Percentiles rank a stretch among this genome's conserved stretches.
Evolutionary conservation across 2,329 filamentous ascomycete genomes (phyloP).

Genomic region (Fusarium musae): DNA sequence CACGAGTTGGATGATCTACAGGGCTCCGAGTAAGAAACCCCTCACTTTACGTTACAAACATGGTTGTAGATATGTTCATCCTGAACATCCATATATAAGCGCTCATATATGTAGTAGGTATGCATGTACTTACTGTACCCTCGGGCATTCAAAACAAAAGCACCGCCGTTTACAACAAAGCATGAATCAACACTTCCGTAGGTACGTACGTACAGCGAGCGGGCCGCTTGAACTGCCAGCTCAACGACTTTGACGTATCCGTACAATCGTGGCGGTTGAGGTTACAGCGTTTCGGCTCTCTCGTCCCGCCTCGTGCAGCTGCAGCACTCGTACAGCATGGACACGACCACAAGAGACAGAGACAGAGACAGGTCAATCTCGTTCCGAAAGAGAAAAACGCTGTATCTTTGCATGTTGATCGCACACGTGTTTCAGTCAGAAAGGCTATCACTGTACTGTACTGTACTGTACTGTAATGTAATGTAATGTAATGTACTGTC

Average conservation of each 20-base stretch:
- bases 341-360: not conserved
- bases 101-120: slow-evolving; percentile 5
- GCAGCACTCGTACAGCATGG: slow-evolving; percentile 7
- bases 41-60: slow-evolving; percentile 6
- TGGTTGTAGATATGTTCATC: slow-evolving; percentile 4
- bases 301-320: slow-evolving; percentile 22
- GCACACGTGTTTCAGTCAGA: slow-evolving; percentile 23
- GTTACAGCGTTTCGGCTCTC: slow-evolving; percentile 16
- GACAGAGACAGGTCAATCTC: slow-evolving; percentile 10
- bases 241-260: not conserved
- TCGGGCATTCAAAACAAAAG: slow-evolving; percentile 3
- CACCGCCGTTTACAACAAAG: not conserved
- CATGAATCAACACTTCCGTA: not conserved
- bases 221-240: slow-evolving; percentile 8
- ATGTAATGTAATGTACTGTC: not conserved
- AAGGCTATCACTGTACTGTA: not conserved
- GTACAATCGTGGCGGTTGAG: slow-evolving; percentile 19
- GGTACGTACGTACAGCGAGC: not conserved
- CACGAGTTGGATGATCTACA: slow-evolving; percentile 12
- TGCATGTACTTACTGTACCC: not conserved
- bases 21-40: slow-evolving; percentile 3
- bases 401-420: slow-evolving; percentile 30
- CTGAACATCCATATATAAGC: slow-evolving; percentile 3
- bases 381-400: not conserved
- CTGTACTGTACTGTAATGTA: not conserved